phyloP scores from a whole-genome alignment of 805 yeast genomes.

The Zygoascus flipseniorum region DNA sequence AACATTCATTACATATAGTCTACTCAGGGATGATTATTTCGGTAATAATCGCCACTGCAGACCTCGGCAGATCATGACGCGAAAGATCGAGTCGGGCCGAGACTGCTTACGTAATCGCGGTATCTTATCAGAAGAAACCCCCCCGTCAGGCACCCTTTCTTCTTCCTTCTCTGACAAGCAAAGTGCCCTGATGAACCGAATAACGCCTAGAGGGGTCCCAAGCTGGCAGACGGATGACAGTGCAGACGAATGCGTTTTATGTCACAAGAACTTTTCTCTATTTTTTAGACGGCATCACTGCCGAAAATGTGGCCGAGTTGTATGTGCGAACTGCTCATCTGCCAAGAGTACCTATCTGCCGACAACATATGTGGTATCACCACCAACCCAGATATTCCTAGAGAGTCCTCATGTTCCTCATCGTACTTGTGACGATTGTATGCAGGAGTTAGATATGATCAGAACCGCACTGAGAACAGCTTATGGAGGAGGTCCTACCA shows the following conservation, averaged over 20 bases:
- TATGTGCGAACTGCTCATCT: slow-evolving; percentile 61
- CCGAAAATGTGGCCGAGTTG: slow-evolving; percentile 63
- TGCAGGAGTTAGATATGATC: slow-evolving; percentile 41
- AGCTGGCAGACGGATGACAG: slow-evolving; percentile 67
- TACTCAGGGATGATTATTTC: too few relatives aligned
- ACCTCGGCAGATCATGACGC: too few relatives aligned
- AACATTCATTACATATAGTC: too few relatives aligned
- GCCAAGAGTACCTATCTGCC: slow-evolving; percentile 47
- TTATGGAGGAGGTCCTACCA: slow-evolving; percentile 1
- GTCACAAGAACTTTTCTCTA: slow-evolving; percentile 45
- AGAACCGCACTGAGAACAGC: slow-evolving; percentile 15
- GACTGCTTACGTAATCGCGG: not conserved
- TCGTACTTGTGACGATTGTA: slow-evolving; percentile 70
- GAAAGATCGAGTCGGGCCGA: too few relatives aligned
- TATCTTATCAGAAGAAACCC: not conserved
- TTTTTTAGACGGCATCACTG: slow-evolving; percentile 78
- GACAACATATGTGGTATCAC: slow-evolving; percentile 48
- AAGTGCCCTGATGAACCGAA: not conserved
- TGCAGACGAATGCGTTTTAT: slow-evolving; percentile 45
- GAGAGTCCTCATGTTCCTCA: slow-evolving; percentile 50
- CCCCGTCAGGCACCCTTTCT: not conserved
- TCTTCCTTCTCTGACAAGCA: not conserved
- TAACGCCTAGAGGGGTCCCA: slow-evolving; percentile 28
- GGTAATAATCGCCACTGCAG: too few relatives aligned
- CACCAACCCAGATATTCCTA: slow-evolving; percentile 40